These are phyloP conservation scores for Xerocomus potaroensis DNA, from an alignment of 768 basidiomycete genomes.

Conservation along the genomic window DNA sequence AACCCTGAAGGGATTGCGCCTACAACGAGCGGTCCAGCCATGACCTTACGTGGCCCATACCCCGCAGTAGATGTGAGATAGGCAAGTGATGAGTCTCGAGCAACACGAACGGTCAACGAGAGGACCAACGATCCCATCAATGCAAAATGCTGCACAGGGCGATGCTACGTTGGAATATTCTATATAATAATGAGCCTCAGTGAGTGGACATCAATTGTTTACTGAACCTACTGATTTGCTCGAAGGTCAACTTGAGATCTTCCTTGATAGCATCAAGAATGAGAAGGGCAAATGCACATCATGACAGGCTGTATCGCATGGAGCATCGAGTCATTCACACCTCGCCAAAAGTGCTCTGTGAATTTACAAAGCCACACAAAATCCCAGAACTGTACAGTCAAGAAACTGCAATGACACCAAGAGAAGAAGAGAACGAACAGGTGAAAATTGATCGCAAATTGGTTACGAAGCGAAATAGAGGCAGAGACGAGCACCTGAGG, in stretches of 20 bases:
- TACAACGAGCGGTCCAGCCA: conserved; percentile 48
- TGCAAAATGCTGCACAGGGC: conserved; percentile 43
- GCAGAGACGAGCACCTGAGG: conserved; percentile 48
- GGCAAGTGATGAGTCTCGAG: background rate
- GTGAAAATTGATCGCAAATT: conserved; percentile 49
- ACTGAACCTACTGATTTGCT: conserved; percentile 36
- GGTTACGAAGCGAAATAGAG: conserved; percentile 45
- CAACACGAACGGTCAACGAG: conserved; percentile 39
- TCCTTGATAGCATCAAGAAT: conserved; percentile 51
- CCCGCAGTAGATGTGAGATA: conserved; percentile 6
- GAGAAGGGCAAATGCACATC: conserved; percentile 63
- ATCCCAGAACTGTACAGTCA: conserved; percentile 33
- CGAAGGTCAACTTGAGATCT: conserved; percentile 46
- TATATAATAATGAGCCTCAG: conserved; percentile 7
- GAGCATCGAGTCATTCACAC: conserved; percentile 3
- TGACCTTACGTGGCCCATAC: conserved; percentile 51
- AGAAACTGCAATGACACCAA: background rate
- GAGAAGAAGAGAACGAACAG: conserved; percentile 28
- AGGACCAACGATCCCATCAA: conserved; percentile 48
- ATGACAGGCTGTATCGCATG: conserved; percentile 32
- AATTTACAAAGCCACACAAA: conserved; percentile 47
- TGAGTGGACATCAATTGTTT: background rate
- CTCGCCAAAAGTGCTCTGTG: no score
- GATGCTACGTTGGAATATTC: conserved; percentile 49
- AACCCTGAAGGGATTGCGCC: conserved; percentile 59